A percentile compares a stretch with the other conserved stretches of the same genome.
Evolutionary conservation across 768 basidiomycete genomes (phyloP).

Genomic region (Cubamyces sp.): DNA sequence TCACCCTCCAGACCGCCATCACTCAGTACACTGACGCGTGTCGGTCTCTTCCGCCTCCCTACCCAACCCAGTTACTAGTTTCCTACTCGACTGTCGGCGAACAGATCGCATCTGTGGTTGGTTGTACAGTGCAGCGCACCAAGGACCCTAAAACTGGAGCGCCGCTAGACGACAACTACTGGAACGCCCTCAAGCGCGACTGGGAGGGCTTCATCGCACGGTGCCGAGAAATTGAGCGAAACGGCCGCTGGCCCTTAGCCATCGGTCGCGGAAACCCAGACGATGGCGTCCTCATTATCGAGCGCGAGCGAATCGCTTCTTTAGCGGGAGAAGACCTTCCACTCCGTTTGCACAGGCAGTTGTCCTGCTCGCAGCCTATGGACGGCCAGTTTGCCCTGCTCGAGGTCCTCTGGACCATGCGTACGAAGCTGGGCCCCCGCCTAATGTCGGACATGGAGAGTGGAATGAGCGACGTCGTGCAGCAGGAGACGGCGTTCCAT

Average conservation of each 20-base stretch:
- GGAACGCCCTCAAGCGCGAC: constrained; percentile 84
- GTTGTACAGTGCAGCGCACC: constrained; percentile 77
- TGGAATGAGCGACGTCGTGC: constrained; percentile 63
- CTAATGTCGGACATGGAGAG: constrained; percentile 60
- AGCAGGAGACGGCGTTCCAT: constrained; percentile 79
- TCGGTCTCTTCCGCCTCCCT: constrained; percentile 62
- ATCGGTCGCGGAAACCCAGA: constrained; percentile 51
- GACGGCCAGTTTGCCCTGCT: constrained; percentile 62
- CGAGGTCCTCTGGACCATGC: constrained; percentile 64
- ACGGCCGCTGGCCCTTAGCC: constrained; percentile 78
- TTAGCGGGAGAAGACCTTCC: constrained; percentile 71
- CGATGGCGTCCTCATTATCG: constrained; percentile 61
- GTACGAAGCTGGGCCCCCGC: constrained; percentile 61
- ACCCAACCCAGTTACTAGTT: constrained; percentile 58
- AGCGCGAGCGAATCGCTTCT: constrained; percentile 75
- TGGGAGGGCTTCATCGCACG: constrained; percentile 96
- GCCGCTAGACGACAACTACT: constrained; percentile 75
- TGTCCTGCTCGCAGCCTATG: constrained; percentile 47
- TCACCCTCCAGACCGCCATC: constrained; percentile 81
- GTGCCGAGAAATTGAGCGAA: constrained; percentile 88
- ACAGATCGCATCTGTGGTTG: constrained; percentile 83
- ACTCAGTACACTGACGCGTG: constrained; percentile 80
- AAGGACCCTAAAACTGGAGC: constrained; percentile 80
- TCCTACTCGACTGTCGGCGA: constrained; percentile 71
- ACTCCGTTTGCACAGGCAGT: constrained; percentile 55